A percentile compares a stretch with the other conserved stretches of the same genome.
These are phyloP conservation scores for Penicillium crustosum DNA, from an alignment of 2,329 filamentous ascomycete species.

Conservation along the genomic window DNA sequence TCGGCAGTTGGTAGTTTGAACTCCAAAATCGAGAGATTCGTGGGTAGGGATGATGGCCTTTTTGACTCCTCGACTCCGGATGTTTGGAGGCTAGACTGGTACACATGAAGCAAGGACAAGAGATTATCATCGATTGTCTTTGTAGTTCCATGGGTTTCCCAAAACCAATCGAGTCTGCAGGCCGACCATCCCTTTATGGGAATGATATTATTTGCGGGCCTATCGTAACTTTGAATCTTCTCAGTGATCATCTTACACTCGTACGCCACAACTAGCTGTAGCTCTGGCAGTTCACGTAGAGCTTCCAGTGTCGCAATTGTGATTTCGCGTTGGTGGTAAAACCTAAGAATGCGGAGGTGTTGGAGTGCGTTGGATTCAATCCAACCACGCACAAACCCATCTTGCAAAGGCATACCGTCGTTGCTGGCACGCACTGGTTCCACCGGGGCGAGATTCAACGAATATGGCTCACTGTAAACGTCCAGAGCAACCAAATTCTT, in stretches of 20 bases:
- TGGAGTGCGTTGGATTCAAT: slow-evolving; percentile 40
- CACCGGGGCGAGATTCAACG: slow-evolving; percentile 3
- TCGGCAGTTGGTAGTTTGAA: slow-evolving; percentile 5
- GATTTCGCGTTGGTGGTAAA: slow-evolving; percentile 36
- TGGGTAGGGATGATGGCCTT: background rate
- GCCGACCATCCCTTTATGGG: slow-evolving; percentile 8
- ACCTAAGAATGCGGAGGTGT: slow-evolving; percentile 39
- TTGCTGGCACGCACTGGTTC: slow-evolving; percentile 11
- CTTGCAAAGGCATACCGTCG: slow-evolving; percentile 30
- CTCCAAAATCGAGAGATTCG: slow-evolving; percentile 3
- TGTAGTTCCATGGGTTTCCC: background rate
- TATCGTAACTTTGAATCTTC: background rate
- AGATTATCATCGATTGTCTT: slow-evolving; percentile 2
- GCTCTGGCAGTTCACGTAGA: slow-evolving; percentile 35
- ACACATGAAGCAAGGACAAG: slow-evolving; percentile 2
- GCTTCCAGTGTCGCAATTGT: slow-evolving; percentile 35
- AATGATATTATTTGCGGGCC: background rate
- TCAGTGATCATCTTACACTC: slow-evolving; percentile 32
- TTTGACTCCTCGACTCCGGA: background rate
- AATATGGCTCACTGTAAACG: slow-evolving; percentile 26
- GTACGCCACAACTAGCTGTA: slow-evolving; percentile 37
- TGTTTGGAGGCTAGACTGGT: slow-evolving; percentile 2
- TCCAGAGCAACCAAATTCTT: slow-evolving; percentile 45
- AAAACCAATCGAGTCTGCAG: slow-evolving; percentile 9
- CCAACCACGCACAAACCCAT: slow-evolving; percentile 45